Percentiles rank a stretch among this genome's conserved stretches.
These are phyloP conservation scores for Pythium biforme DNA, from an alignment of 352 stramenopile species.

Conservation along the genomic window DNA sequence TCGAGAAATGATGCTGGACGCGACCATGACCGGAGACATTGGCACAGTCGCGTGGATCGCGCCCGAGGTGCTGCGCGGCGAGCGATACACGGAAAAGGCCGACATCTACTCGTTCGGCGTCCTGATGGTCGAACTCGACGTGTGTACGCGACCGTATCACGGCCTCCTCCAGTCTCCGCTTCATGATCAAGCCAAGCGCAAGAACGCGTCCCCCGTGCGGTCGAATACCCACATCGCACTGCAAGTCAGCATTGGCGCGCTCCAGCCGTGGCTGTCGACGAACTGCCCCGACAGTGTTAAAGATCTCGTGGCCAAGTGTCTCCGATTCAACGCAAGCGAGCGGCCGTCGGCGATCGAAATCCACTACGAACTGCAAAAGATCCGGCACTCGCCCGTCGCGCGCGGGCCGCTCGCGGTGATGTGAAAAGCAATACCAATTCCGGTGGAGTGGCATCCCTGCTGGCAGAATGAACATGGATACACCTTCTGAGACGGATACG, in stretches of 20 bases:
- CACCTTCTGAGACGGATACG: background rate
- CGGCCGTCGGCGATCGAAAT: conserved; percentile 25
- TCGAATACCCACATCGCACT: conserved; percentile 23
- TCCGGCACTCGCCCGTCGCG: background rate
- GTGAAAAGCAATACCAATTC: background rate
- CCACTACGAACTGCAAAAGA: conserved; percentile 23
- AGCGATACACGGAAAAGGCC: conserved; percentile 29
- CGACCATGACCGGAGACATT: conserved; percentile 27
- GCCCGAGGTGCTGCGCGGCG: conserved; percentile 27
- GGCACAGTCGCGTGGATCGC: conserved; percentile 28
- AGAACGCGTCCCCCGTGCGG: conserved; percentile 7
- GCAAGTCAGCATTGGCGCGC: conserved; percentile 13
- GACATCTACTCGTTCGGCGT: conserved; percentile 34
- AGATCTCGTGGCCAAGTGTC: conserved; percentile 15
- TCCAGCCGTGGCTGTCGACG: conserved; percentile 16
- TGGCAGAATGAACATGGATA: too few relatives aligned
- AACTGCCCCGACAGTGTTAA: conserved; percentile 19
- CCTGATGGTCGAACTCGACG: conserved; percentile 17
- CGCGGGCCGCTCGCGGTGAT: background rate
- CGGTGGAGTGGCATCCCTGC: too few relatives aligned
- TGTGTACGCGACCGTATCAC: conserved; percentile 14
- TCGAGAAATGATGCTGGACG: conserved; percentile 7
- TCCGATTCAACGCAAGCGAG: conserved; percentile 19
- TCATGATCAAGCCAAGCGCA: conserved; percentile 10
- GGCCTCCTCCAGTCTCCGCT: background rate